Evolutionary conservation across 2,329 filamentous ascomycete species (phyloP).

Genomic region (Paraphaeosphaeria sporulosa): DNA sequence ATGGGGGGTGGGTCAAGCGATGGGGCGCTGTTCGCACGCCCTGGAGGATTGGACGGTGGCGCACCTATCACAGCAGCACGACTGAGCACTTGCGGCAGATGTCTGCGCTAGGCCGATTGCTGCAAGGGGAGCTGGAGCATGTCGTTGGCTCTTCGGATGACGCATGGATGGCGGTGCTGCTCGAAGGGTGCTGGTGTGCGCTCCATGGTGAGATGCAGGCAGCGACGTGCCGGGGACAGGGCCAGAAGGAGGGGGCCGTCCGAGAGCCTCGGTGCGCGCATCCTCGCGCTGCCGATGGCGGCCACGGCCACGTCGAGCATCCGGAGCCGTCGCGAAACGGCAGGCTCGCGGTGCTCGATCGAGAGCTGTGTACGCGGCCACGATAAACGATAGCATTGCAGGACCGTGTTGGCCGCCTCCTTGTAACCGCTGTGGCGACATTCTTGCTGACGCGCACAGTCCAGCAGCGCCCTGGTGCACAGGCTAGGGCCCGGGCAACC

Average conservation of each 20-base stretch:
- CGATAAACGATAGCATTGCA: background rate
- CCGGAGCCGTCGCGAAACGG: background rate
- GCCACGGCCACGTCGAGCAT: background rate
- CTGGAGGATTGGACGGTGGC: constrained; percentile 16
- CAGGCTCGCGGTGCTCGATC: too few relatives aligned
- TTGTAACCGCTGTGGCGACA: constrained; percentile 3
- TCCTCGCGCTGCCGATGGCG: constrained; percentile 3
- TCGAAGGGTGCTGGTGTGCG: too few relatives aligned
- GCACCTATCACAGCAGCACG: constrained; percentile 33
- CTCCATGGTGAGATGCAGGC: constrained; percentile 20
- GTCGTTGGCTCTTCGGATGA: constrained; percentile 45
- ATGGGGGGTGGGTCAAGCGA: constrained; percentile 5
- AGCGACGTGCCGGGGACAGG: constrained; percentile 11
- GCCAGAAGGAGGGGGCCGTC: constrained; percentile 4
- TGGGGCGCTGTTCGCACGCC: constrained; percentile 3
- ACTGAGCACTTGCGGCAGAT: constrained; percentile 27
- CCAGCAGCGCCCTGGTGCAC: too few relatives aligned
- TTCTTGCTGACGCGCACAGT: too few relatives aligned
- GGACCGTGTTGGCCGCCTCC: background rate
- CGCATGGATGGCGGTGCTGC: too few relatives aligned
- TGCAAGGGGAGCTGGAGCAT: constrained; percentile 42
- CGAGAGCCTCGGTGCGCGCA: constrained; percentile 9
- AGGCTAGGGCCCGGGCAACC: constrained; percentile 2
- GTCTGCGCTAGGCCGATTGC: constrained; percentile 26
- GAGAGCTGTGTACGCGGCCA: background rate